Evolutionary conservation across 2,329 filamentous ascomycete genomes (phyloP).

Genomic region (Alternaria sp.): DNA sequence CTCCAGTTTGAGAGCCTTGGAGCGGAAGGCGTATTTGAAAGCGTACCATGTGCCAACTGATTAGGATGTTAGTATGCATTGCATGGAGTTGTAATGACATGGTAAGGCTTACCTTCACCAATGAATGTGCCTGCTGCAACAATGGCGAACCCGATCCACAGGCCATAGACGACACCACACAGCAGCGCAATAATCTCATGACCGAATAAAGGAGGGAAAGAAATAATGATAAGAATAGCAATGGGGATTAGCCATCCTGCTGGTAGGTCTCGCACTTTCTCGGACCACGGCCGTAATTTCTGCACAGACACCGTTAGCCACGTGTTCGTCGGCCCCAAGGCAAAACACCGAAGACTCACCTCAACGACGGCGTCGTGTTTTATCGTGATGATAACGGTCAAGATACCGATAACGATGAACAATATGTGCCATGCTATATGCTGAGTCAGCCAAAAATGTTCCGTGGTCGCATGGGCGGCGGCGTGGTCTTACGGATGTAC

Average conservation of each 20-base stretch:
- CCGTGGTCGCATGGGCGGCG: not conserved
- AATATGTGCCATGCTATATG: constrained; percentile 42
- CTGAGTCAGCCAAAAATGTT: constrained; percentile 11
- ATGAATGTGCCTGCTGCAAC: constrained; percentile 45
- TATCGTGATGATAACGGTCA: constrained; percentile 39
- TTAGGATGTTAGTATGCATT: constrained; percentile 12
- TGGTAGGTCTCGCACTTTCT: constrained; percentile 43
- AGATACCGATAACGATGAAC: constrained; percentile 31
- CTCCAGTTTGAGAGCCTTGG: constrained; percentile 41
- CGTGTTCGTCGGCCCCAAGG: not conserved
- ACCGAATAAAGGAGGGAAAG: constrained; percentile 45
- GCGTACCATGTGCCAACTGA: constrained; percentile 46
- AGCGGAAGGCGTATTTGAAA: constrained; percentile 41
- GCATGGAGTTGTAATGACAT: not conserved
- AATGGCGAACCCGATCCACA: constrained; percentile 45
- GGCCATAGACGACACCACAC: constrained; percentile 45
- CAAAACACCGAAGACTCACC: constrained; percentile 19
- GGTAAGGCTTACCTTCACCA: constrained; percentile 36
- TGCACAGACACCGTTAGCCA: constrained; percentile 20
- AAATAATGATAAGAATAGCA: constrained; percentile 42
- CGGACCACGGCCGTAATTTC: constrained; percentile 44
- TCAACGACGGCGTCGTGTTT: constrained; percentile 41
- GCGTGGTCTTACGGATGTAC: constrained; percentile 40
- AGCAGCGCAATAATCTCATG: constrained; percentile 43
- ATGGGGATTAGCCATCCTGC: constrained; percentile 46